Evolutionary conservation across 257 asterid species (phyloP), one percentile per base, ranked within the genome.

Genomic region (Perilla frutescens): DNA sequence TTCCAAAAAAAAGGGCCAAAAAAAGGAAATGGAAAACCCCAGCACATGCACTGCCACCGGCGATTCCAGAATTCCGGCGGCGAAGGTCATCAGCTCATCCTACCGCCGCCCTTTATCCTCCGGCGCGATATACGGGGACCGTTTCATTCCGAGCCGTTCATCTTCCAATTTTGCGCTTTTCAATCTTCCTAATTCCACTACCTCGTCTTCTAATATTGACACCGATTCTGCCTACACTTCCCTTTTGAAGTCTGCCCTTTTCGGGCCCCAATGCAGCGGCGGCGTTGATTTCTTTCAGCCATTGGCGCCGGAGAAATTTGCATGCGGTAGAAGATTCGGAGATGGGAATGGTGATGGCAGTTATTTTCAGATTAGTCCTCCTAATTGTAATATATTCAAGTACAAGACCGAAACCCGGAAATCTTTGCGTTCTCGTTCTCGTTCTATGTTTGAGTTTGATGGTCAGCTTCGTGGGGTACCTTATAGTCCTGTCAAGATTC

Each of bases 81-180:
- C 74, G 76, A 71, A 48, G 62, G 80, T 68, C 39, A 29, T 73
- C 69, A 76, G 49, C 74, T 78, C 84, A 36, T 68, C 82, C 54
- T 83, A 87, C 69, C 90, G 73, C 66, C 88, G 84, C 34, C 92
- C 91, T 5, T 80, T 89, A 0, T 79, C 90, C 0, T 84, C 91
- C 7, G 77, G 96, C 44, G 84, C 92, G 8, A 89, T 83, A 61
- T 89, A 81, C 84, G 81, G 96, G 36, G 97, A 93, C 75, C 96
- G 98, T 0, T 93, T 91, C 73, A 93, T 93, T 48, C 98, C 97
- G 3, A 84, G 95, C 63, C 86, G 97, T 12, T 82, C 96, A 2
- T 88, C 95, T 7, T 93, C 97, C 67, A 89, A 93, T 78, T 93
- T 93, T 37, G 87, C 88, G 61, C 97, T 93, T 3, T 87, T 93